Percentiles rank a stretch among this genome's conserved stretches.
phyloP scores from a whole-genome alignment of 805 yeast species.

The Ogataea henricii region DNA sequence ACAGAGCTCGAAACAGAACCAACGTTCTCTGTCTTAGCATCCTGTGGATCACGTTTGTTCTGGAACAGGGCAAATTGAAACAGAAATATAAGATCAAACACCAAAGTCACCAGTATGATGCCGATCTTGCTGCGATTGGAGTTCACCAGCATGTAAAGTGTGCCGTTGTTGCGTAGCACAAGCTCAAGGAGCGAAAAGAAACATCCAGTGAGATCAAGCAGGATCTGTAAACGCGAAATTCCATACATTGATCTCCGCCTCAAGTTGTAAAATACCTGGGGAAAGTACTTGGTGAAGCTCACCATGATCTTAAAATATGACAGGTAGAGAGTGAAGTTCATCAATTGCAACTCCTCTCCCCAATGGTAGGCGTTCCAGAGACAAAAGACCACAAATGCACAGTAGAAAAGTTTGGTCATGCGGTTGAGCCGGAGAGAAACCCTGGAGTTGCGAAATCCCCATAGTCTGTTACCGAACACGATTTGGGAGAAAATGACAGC shows the following conservation, averaged over 20 bases:
- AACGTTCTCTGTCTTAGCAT: background rate
- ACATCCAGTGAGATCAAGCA: conserved; percentile 46
- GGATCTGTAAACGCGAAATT: conserved; percentile 42
- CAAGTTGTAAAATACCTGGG: conserved; percentile 47
- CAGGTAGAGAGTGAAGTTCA: conserved; percentile 42
- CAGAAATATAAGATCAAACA: conserved; percentile 33
- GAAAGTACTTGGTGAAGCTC: conserved; percentile 51
- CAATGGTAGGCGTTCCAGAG: conserved; percentile 16
- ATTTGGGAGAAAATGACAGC: conserved; percentile 42
- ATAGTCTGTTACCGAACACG: conserved; percentile 34
- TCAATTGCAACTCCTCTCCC: conserved; percentile 23
- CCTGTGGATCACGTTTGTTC: background rate
- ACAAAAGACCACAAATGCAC: conserved; percentile 15
- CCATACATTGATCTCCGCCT: conserved; percentile 48
- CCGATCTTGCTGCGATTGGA: conserved; percentile 49
- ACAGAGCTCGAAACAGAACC: background rate
- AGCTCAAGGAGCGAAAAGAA: conserved; percentile 42
- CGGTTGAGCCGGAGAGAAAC: conserved; percentile 27
- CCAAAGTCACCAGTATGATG: conserved; percentile 38
- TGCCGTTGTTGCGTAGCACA: conserved; percentile 37
- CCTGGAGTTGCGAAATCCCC: conserved; percentile 37
- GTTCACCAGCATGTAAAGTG: conserved; percentile 28
- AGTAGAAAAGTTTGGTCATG: conserved; percentile 23
- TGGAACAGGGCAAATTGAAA: conserved; percentile 25
- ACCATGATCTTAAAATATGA: conserved; percentile 47